These are phyloP conservation scores for Candida chauliodis DNA, from an alignment of 805 yeast genomes.

Conservation along the genomic window DNA sequence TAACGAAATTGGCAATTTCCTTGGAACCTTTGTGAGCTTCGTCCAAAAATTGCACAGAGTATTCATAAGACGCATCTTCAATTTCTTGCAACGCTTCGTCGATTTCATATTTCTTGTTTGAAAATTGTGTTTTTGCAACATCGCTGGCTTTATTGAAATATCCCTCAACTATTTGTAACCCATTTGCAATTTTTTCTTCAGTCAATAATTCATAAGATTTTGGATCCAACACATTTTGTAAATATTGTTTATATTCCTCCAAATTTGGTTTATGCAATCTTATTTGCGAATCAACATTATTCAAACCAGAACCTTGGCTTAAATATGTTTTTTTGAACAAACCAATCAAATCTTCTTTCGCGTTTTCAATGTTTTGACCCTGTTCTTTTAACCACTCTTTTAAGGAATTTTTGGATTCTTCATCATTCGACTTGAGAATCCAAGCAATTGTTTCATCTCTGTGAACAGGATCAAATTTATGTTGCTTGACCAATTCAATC, in stretches of 20 bases:
- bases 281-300: slow-evolving; percentile 15
- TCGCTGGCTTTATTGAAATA: slow-evolving; percentile 20
- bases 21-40: slow-evolving; percentile 9
- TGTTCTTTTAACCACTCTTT: slow-evolving; percentile 38
- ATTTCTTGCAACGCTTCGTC: slow-evolving; percentile 17
- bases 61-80: slow-evolving; percentile 17
- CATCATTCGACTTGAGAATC: slow-evolving; percentile 26
- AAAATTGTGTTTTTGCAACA: slow-evolving; percentile 10
- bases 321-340: slow-evolving; percentile 7
- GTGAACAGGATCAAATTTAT: slow-evolving; percentile 33
- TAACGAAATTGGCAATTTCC: slow-evolving; percentile 10
- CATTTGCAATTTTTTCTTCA: slow-evolving; percentile 15
- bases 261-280: slow-evolving; percentile 17
- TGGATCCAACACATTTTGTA: slow-evolving; percentile 13
- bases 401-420: slow-evolving; percentile 35
- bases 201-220: slow-evolving; percentile 1
- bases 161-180: slow-evolving; percentile 15
- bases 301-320: slow-evolving; percentile 8
- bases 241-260: slow-evolving; percentile 16
- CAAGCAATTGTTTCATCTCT: slow-evolving; percentile 20
- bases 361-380: slow-evolving; percentile 20
- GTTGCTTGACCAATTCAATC: slow-evolving; percentile 34
- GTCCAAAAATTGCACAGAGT: slow-evolving; percentile 13
- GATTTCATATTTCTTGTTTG: slow-evolving; percentile 10
- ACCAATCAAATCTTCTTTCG: slow-evolving; percentile 21